Base-by-base conservation (phyloP, 2,329 filamentous ascomycete species). In the Berkeleyomyces rouxiae region DNA sequence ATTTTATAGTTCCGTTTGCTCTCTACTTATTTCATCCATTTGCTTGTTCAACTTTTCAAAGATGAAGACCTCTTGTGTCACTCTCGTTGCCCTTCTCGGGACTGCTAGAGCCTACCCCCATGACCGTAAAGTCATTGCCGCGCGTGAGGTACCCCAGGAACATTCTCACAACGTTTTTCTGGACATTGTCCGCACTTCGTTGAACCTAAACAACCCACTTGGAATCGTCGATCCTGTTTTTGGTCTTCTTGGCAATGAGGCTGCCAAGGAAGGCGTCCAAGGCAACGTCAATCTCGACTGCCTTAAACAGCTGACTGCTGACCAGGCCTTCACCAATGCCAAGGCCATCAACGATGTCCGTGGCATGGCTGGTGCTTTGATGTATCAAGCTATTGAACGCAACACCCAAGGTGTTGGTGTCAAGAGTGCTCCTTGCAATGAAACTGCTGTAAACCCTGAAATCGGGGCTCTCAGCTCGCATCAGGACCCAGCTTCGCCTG, bases 391-490 rank as follows among this genome's bases (percentile, higher is more conserved):
- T 13, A 70, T 82, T 40, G 79, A 82, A 73, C 74, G 71, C 10
- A 80, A 80, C 70, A 79, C 76, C 3, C 76, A 71, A 40, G 68
- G 68, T 10, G 72, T 78, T 47, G 76, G 76, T 53, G 68, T 72
- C 39, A 62, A 63, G n/a, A 83, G 79, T 57, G 79, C 77, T 40
- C 71, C 78, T 58, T 87, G 84, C 74, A 77, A 72, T 72, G 70
- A 82, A 68, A 74, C 72, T 47, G 81, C 84, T 13, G 75, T 76
- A 64, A 87, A 87, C 72, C 78, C 83, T 2, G 83, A 87, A 73
- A 85, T 87, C 68, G 79, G 77, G 37, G 82, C 82, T 51, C 70
- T 87, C 64, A 73, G 76, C 61, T 82, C 85, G 72, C 84, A 87
- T 72, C 83, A 87, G 72, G 84, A 87, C 70, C 82, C 84, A 37